A percentile compares a stretch with the other conserved stretches of the same genome.
Conservation (phyloP, 2,329 filamentous ascomycete genomes). For the Pseudocercospora crystallina region DNA sequence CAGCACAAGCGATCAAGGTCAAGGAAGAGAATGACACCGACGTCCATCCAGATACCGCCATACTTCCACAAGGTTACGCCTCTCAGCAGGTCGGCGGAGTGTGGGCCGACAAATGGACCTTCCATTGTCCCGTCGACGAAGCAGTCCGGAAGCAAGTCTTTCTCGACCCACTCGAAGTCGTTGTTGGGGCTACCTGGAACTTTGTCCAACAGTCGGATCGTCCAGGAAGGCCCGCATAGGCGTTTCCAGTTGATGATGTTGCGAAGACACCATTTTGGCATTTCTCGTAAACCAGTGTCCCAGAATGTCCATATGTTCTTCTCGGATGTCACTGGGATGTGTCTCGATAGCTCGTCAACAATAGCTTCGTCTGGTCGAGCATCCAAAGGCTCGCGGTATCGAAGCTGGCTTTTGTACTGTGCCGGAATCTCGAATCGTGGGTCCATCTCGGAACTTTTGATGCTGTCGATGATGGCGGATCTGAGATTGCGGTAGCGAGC, state of each 20-base stretch:
- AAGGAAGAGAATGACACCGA: constrained; percentile 40
- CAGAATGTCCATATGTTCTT: constrained; percentile 46
- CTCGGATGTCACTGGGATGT: constrained; percentile 37
- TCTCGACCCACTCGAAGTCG: constrained; percentile 39
- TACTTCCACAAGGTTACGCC: constrained; percentile 41
- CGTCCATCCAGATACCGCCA: constrained; percentile 45
- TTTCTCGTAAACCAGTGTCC: constrained; percentile 36
- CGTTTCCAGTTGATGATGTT: constrained; percentile 45
- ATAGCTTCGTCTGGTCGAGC: constrained; percentile 1
- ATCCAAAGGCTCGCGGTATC: too few species aligned
- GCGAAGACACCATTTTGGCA: constrained; percentile 39
- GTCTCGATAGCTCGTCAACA: not conserved
- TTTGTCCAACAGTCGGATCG: constrained; percentile 42
- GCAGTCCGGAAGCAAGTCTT: constrained; percentile 36
- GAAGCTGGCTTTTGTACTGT: too few species aligned
- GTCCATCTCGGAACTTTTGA: too few species aligned
- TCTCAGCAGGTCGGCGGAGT: constrained; percentile 50
- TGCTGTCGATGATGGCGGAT: too few species aligned
- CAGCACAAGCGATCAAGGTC: constrained; percentile 42
- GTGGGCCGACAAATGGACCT: constrained; percentile 45
- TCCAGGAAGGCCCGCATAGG: constrained; percentile 43
- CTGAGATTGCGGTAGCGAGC: too few species aligned
- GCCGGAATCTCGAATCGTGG: too few species aligned
- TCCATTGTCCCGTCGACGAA: constrained; percentile 47
- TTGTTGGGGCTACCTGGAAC: constrained; percentile 41